Conservation (phyloP, 352 stramenopile genomes). For the Phytophthora tentaculata region DNA sequence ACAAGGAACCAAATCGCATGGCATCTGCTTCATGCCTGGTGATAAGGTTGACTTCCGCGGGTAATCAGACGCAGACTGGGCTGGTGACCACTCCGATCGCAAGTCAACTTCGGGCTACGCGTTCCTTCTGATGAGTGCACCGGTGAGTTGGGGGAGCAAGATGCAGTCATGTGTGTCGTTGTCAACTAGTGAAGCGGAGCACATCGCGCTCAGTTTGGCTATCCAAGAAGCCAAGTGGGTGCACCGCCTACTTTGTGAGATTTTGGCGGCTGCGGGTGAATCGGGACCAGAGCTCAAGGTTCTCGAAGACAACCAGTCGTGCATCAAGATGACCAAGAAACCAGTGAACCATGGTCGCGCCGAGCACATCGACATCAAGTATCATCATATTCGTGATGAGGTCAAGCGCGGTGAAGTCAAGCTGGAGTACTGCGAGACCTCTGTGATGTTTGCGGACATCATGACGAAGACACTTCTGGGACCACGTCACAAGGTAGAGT, state of each 20-base stretch:
- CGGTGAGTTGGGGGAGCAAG: constrained; percentile 1
- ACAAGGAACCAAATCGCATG: constrained; percentile 23
- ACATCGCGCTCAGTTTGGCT: constrained; percentile 11
- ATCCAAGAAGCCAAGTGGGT: constrained; percentile 10
- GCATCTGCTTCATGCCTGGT: neutral
- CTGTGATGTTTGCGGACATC: neutral
- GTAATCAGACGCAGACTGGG: neutral
- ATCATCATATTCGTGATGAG: neutral
- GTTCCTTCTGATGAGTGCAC: constrained; percentile 1
- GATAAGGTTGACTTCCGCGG: neutral
- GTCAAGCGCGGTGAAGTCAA: constrained; percentile 1
- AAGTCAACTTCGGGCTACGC: constrained; percentile 6
- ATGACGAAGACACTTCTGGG: neutral
- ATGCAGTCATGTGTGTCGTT: constrained; percentile 10
- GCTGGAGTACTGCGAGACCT: neutral
- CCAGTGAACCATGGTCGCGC: neutral
- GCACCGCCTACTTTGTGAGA: constrained; percentile 8
- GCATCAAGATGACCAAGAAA: constrained; percentile 8
- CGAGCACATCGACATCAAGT: neutral
- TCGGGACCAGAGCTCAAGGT: constrained; percentile 15
- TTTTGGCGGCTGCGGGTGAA: constrained; percentile 1
- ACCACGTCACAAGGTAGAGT: neutral
- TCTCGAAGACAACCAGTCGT: constrained; percentile 15
- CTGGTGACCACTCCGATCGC: neutral
- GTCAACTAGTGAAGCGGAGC: constrained; percentile 16